Conservation (phyloP, 495 filamentous ascomycete genomes). For the Talaromyces nanjingensis region DNA sequence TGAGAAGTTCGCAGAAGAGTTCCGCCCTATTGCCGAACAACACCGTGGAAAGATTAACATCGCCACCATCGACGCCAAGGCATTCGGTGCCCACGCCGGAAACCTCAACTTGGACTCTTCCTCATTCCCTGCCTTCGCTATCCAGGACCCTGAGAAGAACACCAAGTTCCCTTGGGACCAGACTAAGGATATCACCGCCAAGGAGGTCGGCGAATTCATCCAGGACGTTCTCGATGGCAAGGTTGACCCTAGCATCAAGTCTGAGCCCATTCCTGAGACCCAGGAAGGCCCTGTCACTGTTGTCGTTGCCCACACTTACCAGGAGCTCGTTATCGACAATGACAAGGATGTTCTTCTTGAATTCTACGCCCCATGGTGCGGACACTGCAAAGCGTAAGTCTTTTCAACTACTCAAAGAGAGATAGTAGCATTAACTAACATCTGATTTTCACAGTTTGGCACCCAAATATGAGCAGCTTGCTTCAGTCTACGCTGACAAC, state of each 20-base stretch:
- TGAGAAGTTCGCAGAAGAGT: conserved; percentile 59
- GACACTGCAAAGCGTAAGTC: conserved; percentile 89
- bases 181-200: conserved; percentile 66
- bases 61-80: conserved; percentile 92
- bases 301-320: conserved; percentile 90
- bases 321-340: conserved; percentile 86
- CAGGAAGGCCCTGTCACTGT: conserved; percentile 86
- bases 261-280: conserved; percentile 90
- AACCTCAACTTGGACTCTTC: conserved; percentile 96
- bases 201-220: conserved; percentile 76
- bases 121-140: conserved; percentile 95
- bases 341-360: conserved; percentile 96
- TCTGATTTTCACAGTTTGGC: conserved; percentile 39
- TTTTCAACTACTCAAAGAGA: not conserved
- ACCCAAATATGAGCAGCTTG: conserved; percentile 78
- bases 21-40: conserved; percentile 48
- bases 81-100: conserved; percentile 88
- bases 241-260: conserved; percentile 93
- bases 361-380: conserved; percentile 99
- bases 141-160: conserved; percentile 94
- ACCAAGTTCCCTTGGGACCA: conserved; percentile 95
- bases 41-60: conserved; percentile 85
- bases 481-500: conserved; percentile 62
- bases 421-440: not conserved
- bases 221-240: conserved; percentile 83